These are phyloP conservation scores for Pseudogymnoascus pannorum DNA, from an alignment of 2,329 filamentous ascomycete species.

Conservation along the genomic window DNA sequence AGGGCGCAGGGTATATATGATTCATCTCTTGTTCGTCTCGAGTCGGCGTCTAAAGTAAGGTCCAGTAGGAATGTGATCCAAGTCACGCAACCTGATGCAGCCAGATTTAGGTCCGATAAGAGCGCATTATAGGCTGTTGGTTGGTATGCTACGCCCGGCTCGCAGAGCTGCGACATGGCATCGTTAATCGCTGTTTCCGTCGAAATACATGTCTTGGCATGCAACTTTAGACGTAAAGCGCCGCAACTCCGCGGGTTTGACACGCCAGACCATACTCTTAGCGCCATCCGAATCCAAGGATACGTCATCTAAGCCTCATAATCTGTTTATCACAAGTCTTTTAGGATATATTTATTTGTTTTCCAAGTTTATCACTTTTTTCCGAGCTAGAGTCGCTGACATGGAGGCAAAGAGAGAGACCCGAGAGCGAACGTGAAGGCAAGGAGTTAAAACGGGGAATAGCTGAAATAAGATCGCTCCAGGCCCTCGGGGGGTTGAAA, in stretches of 20 bases:
- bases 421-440: not conserved
- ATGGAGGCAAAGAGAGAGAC: not conserved
- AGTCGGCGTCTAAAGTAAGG: not conserved
- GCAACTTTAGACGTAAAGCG: not conserved
- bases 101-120: not conserved
- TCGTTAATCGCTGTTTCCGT: not conserved
- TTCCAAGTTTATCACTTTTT: not conserved
- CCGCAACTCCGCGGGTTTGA: not conserved
- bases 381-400: not conserved
- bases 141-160: not conserved
- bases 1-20: not conserved
- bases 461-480: not conserved
- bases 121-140: not conserved
- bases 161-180: not conserved
- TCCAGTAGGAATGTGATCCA: not conserved
- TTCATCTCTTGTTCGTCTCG: not conserved
- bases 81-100: not conserved
- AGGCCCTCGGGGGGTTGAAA: not conserved
- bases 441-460: not conserved
- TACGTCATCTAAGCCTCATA: not conserved
- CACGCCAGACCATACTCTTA: not conserved
- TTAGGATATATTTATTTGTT: not conserved
- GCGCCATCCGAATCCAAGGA: not conserved
- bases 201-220: not conserved
- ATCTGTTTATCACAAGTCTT: not conserved